These are phyloP conservation scores for Metarhizium brunneum DNA, from an alignment of 2,329 filamentous ascomycete genomes.

Conservation along the genomic window DNA sequence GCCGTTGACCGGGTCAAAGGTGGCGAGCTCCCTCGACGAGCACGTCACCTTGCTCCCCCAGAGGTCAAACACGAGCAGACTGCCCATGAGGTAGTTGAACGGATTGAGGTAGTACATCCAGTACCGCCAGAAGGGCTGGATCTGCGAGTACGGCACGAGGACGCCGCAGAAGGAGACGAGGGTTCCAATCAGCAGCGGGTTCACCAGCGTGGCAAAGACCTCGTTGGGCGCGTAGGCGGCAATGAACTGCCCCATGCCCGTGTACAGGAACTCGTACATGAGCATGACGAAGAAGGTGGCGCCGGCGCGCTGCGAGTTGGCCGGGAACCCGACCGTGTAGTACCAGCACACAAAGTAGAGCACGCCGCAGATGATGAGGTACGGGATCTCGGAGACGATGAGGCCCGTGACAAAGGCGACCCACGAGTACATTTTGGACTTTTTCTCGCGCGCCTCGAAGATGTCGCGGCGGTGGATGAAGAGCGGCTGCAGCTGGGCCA, in stretches of 20 bases:
- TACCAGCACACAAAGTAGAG: constrained; percentile 49
- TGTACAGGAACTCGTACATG: constrained; percentile 52
- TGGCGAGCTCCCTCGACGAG: constrained; percentile 36
- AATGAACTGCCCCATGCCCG: constrained; percentile 53
- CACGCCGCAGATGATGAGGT: constrained; percentile 32
- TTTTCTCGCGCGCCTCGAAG: constrained; percentile 50
- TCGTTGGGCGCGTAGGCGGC: constrained; percentile 53
- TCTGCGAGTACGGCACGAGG: constrained; percentile 54
- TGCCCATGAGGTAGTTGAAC: constrained; percentile 52
- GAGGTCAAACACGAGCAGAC: constrained; percentile 41
- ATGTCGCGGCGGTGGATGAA: constrained; percentile 48
- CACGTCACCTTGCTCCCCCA: constrained; percentile 40
- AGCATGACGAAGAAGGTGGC: constrained; percentile 45
- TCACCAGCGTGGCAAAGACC: constrained; percentile 44
- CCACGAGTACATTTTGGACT: constrained; percentile 53
- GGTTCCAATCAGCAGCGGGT: too few species aligned
- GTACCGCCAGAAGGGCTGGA: constrained; percentile 58
- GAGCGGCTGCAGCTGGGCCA: constrained; percentile 49
- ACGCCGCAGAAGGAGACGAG: constrained; percentile 60
- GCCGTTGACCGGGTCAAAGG: constrained; percentile 39
- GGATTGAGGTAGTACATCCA: constrained; percentile 57
- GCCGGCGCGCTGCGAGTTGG: constrained; percentile 35
- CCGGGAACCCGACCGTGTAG: constrained; percentile 44
- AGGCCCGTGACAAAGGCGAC: constrained; percentile 46
- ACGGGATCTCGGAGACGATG: constrained; percentile 37